Percentiles rank a stretch among this genome's conserved stretches.
Conservation (phyloP, 306 rosid species). For the Gastrolobium bilobum region DNA sequence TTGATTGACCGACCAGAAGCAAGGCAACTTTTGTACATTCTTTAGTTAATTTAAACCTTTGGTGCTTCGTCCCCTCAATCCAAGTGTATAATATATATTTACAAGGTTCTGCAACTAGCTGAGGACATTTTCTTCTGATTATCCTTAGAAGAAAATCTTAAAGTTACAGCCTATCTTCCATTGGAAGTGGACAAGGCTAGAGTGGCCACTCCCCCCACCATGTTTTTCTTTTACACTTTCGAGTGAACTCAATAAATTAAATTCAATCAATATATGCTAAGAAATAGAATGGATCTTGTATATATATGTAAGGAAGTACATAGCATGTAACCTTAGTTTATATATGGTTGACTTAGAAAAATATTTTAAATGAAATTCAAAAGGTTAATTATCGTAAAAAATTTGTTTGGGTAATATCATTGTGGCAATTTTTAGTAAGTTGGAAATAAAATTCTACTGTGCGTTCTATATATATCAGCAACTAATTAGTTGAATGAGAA, state of each 20-base stretch:
- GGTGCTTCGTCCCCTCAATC: conserved; percentile 47
- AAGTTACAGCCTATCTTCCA: conserved; percentile 10
- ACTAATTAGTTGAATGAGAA: background rate
- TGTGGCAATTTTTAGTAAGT: background rate
- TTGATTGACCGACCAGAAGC: conserved; percentile 58
- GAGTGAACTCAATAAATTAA: conserved; percentile 1
- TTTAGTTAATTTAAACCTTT: conserved; percentile 38
- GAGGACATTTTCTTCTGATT: conserved; percentile 36
- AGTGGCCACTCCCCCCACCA: conserved; percentile 52
- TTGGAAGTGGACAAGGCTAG: conserved; percentile 45
- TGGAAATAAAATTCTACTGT: background rate
- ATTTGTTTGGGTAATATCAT: background rate
- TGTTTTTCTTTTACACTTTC: background rate
- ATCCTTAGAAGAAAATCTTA: conserved; percentile 41
- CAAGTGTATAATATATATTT: background rate
- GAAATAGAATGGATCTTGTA: background rate
- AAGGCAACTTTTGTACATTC: conserved; percentile 40
- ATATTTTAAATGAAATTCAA: background rate
- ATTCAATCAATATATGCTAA: background rate
- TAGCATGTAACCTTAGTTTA: background rate
- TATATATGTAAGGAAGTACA: background rate
- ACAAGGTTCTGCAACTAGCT: conserved; percentile 12
- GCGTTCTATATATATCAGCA: background rate
- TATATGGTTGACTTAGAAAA: background rate
- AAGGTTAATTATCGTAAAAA: background rate